phyloP scores from a whole-genome alignment of 129 eudicot genomes.

The Helichrysum umbraculigerum region DNA sequence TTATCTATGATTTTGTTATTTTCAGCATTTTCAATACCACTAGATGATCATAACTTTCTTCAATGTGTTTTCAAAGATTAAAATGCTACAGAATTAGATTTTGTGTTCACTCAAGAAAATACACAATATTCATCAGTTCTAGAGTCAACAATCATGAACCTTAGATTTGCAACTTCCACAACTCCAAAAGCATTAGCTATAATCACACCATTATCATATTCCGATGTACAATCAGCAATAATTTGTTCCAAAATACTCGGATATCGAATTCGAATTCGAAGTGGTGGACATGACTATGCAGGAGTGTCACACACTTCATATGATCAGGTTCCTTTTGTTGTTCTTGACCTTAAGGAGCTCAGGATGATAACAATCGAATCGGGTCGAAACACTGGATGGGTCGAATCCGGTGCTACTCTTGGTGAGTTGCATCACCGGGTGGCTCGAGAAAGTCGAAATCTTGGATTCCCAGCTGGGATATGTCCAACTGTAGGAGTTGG shows the following conservation, averaged over 20 bases:
- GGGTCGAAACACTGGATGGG: slow-evolving; percentile 10
- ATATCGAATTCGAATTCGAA: slow-evolving; percentile 20
- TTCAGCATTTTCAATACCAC: slow-evolving; percentile 13
- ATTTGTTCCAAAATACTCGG: slow-evolving; percentile 1
- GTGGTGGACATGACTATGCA: slow-evolving; percentile 30
- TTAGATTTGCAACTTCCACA: slow-evolving; percentile 18
- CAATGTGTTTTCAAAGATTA: slow-evolving; percentile 9
- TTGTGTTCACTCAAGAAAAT: slow-evolving; percentile 20
- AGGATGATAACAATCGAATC: slow-evolving; percentile 6
- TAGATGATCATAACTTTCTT: slow-evolving; percentile 18
- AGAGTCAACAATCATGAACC: slow-evolving; percentile 23
- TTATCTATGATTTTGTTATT: background rate
- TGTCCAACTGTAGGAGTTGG: slow-evolving; percentile 17
- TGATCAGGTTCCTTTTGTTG: slow-evolving; percentile 21
- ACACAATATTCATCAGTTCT: slow-evolving; percentile 20
- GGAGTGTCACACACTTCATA: slow-evolving; percentile 24
- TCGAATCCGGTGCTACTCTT: background rate
- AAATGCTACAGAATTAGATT: background rate
- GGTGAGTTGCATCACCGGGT: slow-evolving; percentile 18
- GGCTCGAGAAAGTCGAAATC: slow-evolving; percentile 3
- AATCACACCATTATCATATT: slow-evolving; percentile 23
- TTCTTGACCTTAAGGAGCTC: slow-evolving; percentile 11
- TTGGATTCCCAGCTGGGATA: slow-evolving; percentile 4
- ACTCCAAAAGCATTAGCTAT: slow-evolving; percentile 23
- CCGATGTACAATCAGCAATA: slow-evolving; percentile 18